phyloP scores from a whole-genome alignment of 495 filamentous ascomycete genomes.

The Pyronema omphalodes region DNA sequence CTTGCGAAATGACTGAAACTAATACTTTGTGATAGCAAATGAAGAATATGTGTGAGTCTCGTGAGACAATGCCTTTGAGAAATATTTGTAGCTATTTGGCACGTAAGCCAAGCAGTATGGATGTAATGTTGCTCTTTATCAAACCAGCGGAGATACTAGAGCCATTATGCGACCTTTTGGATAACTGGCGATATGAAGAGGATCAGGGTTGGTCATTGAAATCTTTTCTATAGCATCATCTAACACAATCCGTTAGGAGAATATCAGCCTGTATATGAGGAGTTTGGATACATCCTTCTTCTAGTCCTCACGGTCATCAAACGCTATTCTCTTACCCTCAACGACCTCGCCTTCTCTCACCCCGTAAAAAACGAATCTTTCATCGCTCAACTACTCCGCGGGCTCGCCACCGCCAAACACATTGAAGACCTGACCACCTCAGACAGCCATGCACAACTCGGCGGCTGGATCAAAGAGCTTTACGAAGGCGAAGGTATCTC shows the following conservation, averaged over 20 bases:
- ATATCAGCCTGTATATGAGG: conserved; percentile 90
- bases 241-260: conserved; percentile 35
- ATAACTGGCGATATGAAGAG: conserved; percentile 84
- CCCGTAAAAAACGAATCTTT: conserved; percentile 44
- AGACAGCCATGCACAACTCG: conserved; percentile 58
- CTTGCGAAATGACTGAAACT: conserved; percentile 3
- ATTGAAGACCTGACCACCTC: conserved; percentile 43
- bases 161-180: conserved; percentile 67
- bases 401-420: conserved; percentile 41
- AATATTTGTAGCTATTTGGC: conserved; percentile 63
- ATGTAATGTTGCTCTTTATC: conserved; percentile 75
- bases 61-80: conserved; percentile 83
- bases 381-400: conserved; percentile 52
- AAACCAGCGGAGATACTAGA: conserved; percentile 55
- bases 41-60: conserved; percentile 53
- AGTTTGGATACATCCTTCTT: conserved; percentile 78
- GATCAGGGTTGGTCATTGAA: conserved; percentile 40
- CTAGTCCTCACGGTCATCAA: conserved; percentile 66
- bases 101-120: conserved; percentile 56
- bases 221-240: background rate
- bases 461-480: conserved; percentile 69
- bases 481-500: conserved; percentile 68
- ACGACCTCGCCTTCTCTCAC: conserved; percentile 45
- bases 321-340: conserved; percentile 53
- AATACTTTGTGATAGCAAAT: conserved; percentile 41